Evolutionary conservation across 2,329 filamentous ascomycete species (phyloP).

Genomic region (Fonsecaea erecta): DNA sequence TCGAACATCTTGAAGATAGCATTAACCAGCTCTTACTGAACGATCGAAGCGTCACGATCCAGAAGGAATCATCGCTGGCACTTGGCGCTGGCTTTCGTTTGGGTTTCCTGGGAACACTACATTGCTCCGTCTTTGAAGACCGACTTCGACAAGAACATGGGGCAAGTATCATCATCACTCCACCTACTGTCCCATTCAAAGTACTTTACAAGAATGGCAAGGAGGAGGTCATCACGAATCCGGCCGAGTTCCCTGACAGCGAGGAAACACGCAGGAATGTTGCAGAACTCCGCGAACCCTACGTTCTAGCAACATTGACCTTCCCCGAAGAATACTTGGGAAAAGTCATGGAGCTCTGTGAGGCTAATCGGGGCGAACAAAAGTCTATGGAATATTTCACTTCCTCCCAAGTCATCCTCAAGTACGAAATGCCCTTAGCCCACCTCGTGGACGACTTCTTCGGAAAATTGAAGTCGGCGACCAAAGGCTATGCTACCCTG

Average conservation of each 20-base stretch:
- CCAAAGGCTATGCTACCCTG: constrained; percentile 92
- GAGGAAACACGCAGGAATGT: constrained; percentile 61
- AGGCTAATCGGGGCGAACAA: constrained; percentile 85
- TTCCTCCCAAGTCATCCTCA: constrained; percentile 87
- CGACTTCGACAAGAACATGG: constrained; percentile 92
- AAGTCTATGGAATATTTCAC: constrained; percentile 90
- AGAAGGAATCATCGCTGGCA: constrained; percentile 93
- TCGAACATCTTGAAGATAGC: constrained; percentile 85
- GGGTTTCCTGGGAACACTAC: constrained; percentile 92
- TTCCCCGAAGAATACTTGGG: constrained; percentile 93
- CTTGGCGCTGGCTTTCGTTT: constrained; percentile 91
- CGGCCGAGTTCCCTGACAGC: constrained; percentile 82
- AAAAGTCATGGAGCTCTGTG: constrained; percentile 92
- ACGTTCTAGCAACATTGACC: constrained; percentile 82
- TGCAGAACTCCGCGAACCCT: constrained; percentile 70
- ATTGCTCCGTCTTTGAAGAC: constrained; percentile 99
- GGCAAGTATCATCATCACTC: constrained; percentile 93
- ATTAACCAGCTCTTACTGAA: constrained; percentile 93
- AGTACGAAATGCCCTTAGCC: constrained; percentile 85
- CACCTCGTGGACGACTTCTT: constrained; percentile 97
- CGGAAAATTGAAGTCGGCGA: constrained; percentile 89
- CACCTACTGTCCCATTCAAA: constrained; percentile 91
- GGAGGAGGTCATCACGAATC: constrained; percentile 80
- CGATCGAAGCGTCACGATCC: constrained; percentile 89
- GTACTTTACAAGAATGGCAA: constrained; percentile 77